Evolutionary conservation across 2,329 filamentous ascomycete genomes (phyloP).

Genomic region (Nemania serpens): DNA sequence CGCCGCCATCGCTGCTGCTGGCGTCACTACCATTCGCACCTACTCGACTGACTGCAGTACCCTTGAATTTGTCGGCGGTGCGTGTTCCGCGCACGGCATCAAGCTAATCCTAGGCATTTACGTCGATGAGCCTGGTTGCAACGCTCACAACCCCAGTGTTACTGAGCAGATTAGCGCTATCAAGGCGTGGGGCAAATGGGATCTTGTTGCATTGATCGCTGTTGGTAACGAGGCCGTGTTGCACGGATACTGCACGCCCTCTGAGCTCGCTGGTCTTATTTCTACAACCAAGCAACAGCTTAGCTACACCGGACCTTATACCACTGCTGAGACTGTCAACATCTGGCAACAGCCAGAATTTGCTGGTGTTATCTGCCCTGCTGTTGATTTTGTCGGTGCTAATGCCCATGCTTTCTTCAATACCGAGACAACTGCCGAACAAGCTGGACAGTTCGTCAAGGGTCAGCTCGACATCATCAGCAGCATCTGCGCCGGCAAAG

Average conservation of each 20-base stretch:
- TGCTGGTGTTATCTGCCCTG: conserved; percentile 65
- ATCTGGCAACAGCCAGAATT: conserved; percentile 71
- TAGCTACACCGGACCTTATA: conserved; percentile 75
- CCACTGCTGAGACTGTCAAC: conserved; percentile 85
- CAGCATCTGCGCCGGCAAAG: conserved; percentile 70
- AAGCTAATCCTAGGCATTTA: conserved; percentile 88
- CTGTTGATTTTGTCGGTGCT: conserved; percentile 77
- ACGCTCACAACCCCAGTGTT: conserved; percentile 63
- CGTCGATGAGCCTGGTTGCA: conserved; percentile 69
- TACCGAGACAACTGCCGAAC: conserved; percentile 60
- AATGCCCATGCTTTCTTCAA: conserved; percentile 98
- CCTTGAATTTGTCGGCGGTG: conserved; percentile 74
- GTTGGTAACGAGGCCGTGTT: conserved; percentile 92
- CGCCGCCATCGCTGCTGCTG: conserved; percentile 62
- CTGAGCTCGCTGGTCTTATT: conserved; percentile 73
- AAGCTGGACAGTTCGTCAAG: conserved; percentile 77
- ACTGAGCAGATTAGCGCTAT: conserved; percentile 76
- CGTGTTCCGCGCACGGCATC: conserved; percentile 68
- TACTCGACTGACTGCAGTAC: conserved; percentile 93
- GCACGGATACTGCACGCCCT: conserved; percentile 68
- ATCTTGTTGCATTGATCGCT: conserved; percentile 77
- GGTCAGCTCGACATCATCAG: conserved; percentile 74
- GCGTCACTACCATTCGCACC: conserved; percentile 75
- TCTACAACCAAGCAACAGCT: conserved; percentile 66
- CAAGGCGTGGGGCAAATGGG: conserved; percentile 73